These are phyloP conservation scores for Daldinia sp. DNA, from an alignment of 2,329 filamentous ascomycete genomes.

Conservation along the genomic window DNA sequence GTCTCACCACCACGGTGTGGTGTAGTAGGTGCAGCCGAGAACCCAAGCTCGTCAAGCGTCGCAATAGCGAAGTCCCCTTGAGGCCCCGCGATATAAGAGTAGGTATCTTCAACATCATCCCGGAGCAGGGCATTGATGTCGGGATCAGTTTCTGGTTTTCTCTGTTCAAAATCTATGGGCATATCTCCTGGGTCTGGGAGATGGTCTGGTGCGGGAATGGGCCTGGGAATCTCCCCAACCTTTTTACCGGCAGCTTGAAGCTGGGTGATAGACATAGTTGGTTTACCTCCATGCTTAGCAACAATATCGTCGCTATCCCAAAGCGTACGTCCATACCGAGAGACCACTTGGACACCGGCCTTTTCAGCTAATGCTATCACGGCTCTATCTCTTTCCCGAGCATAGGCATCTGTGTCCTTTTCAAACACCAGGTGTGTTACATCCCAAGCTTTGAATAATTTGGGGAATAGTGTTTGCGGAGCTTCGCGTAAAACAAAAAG, in stretches of 20 bases:
- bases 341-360: slow-evolving; percentile 76
- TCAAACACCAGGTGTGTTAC: slow-evolving; percentile 84
- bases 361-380: slow-evolving; percentile 70
- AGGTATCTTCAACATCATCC: slow-evolving; percentile 66
- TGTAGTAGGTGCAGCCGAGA: slow-evolving; percentile 72
- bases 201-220: slow-evolving; percentile 68
- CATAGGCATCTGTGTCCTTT: slow-evolving; percentile 82
- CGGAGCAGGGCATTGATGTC: slow-evolving; percentile 73
- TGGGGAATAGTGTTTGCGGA: slow-evolving; percentile 77
- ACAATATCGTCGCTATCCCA: slow-evolving; percentile 81
- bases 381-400: slow-evolving; percentile 69
- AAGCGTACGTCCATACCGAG: slow-evolving; percentile 73
- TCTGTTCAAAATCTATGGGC: slow-evolving; percentile 69
- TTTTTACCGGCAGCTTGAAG: slow-evolving; percentile 73
- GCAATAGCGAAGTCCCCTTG: slow-evolving; percentile 77
- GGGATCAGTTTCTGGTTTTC: slow-evolving; percentile 60
- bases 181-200: slow-evolving; percentile 76
- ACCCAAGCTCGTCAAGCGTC: slow-evolving; percentile 77
- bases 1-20: slow-evolving; percentile 79
- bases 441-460: slow-evolving; percentile 78
- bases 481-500: slow-evolving; percentile 79
- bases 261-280: slow-evolving; percentile 80
- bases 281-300: slow-evolving; percentile 72
- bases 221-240: slow-evolving; percentile 70
- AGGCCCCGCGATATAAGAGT: slow-evolving; percentile 72